These are phyloP conservation scores for Dalechampia spathulata DNA, from an alignment of 441 rosid genomes.

Conservation along the genomic window DNA sequence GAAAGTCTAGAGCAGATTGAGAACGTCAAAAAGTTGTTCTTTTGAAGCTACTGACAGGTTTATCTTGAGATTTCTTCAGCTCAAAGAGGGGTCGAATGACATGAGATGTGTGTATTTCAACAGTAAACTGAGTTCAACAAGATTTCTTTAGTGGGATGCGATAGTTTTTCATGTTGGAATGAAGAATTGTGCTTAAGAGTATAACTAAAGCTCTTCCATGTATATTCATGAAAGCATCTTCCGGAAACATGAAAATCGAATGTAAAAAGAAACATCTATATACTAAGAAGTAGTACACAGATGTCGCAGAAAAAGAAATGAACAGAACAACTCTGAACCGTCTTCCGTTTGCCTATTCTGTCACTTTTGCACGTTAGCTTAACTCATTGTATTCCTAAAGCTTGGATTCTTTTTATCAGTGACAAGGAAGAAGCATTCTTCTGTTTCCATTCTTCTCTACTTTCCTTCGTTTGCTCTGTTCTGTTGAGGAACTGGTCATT, in stretches of 20 bases:
- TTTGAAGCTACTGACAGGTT: constrained; percentile 59
- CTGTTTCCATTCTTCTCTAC: constrained; percentile 54
- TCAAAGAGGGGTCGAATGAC: constrained; percentile 49
- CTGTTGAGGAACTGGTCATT: constrained; percentile 39
- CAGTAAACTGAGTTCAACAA: constrained; percentile 43
- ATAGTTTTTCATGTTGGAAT: no score
- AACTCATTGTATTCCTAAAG: constrained; percentile 70
- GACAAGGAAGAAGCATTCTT: constrained; percentile 53
- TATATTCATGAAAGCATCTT: constrained; percentile 4
- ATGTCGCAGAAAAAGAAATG: neutral
- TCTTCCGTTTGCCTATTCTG: neutral
- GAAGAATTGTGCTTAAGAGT: neutral
- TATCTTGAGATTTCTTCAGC: constrained; percentile 61
- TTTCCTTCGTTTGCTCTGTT: constrained; percentile 36
- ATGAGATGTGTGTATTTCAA: constrained; percentile 52
- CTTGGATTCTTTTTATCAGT: constrained; percentile 66
- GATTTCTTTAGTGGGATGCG: constrained; percentile 15
- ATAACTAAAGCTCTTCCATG: neutral
- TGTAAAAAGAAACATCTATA: constrained; percentile 16
- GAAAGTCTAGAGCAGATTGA: no score
- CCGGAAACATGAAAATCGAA: constrained; percentile 9
- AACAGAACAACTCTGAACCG: constrained; percentile 6
- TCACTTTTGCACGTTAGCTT: constrained; percentile 1
- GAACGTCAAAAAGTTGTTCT: no score
- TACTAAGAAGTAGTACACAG: constrained; percentile 19